These are phyloP conservation scores for Phytophthora pseudosyringae DNA, from an alignment of 352 stramenopile genomes.

Conservation along the genomic window DNA sequence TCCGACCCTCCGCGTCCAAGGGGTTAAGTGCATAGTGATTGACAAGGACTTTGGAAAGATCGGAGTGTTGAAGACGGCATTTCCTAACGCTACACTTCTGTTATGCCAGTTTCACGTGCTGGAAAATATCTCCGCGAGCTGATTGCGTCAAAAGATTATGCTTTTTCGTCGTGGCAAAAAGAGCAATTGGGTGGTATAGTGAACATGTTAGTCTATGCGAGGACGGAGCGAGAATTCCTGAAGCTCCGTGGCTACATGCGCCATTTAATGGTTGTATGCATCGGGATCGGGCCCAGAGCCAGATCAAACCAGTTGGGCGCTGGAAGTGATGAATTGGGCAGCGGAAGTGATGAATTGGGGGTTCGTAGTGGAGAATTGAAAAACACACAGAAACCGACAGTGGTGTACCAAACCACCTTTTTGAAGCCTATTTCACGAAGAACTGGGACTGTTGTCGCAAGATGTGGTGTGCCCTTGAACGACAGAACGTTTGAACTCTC, in stretches of 20 bases:
- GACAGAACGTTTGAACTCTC: slow-evolving; percentile 15
- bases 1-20: no score
- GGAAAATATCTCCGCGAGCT: slow-evolving; percentile 26
- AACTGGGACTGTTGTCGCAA: slow-evolving; percentile 24
- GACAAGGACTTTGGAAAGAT: slow-evolving; percentile 41
- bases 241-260: slow-evolving; percentile 2
- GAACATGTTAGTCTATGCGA: slow-evolving; percentile 22
- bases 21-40: slow-evolving; percentile 28
- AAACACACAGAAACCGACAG: no score
- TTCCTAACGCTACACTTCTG: slow-evolving; percentile 17
- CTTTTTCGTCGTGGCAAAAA: slow-evolving; percentile 26
- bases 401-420: slow-evolving; percentile 6
- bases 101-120: slow-evolving; percentile 39
- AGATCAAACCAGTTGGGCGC: no score
- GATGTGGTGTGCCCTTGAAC: slow-evolving; percentile 21
- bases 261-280: background rate
- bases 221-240: slow-evolving; percentile 14
- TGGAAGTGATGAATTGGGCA: background rate
- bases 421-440: slow-evolving; percentile 31
- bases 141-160: slow-evolving; percentile 14
- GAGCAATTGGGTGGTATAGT: slow-evolving; percentile 6
- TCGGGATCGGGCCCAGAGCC: no score
- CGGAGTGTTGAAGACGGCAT: slow-evolving; percentile 4
- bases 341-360: background rate
- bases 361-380: background rate